phyloP scores from a whole-genome alignment of 805 yeast species.

The Metschnikowia sp. region DNA sequence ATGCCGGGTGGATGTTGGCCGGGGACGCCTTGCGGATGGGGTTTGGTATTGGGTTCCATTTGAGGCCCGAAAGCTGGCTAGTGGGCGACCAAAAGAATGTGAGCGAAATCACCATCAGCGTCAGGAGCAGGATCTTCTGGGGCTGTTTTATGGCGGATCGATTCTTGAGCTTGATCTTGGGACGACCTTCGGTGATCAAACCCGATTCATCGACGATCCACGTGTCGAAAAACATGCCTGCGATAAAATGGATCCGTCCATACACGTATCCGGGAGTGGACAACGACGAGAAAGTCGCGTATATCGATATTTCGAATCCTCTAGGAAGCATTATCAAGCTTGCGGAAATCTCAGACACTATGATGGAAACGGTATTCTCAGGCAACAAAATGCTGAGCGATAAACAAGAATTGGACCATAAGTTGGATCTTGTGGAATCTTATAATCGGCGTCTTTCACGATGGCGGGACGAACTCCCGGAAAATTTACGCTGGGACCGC shows the following conservation, averaged over 20 bases:
- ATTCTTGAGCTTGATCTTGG: conserved; percentile 13
- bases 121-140: conserved; percentile 15
- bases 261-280: conserved; percentile 12
- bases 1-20: conserved; percentile 15
- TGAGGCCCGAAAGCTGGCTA: conserved; percentile 12
- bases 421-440: conserved; percentile 3
- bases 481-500: conserved; percentile 8
- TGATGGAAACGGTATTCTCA: conserved; percentile 10
- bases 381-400: neutral
- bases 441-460: conserved; percentile 8
- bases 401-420: neutral
- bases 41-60: conserved; percentile 14
- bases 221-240: conserved; percentile 13
- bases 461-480: conserved; percentile 11
- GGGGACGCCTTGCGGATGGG: conserved; percentile 16
- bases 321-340: conserved; percentile 6
- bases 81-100: conserved; percentile 3
- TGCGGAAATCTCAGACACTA: conserved; percentile 10
- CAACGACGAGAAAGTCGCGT: neutral
- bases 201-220: conserved; percentile 11
- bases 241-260: conserved; percentile 11
- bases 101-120: conserved; percentile 8
- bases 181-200: conserved; percentile 11
- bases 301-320: conserved; percentile 15
- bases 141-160: conserved; percentile 15